These are phyloP conservation scores for Xylariales sp. DNA, from an alignment of 2,329 filamentous ascomycete species.

Conservation along the genomic window DNA sequence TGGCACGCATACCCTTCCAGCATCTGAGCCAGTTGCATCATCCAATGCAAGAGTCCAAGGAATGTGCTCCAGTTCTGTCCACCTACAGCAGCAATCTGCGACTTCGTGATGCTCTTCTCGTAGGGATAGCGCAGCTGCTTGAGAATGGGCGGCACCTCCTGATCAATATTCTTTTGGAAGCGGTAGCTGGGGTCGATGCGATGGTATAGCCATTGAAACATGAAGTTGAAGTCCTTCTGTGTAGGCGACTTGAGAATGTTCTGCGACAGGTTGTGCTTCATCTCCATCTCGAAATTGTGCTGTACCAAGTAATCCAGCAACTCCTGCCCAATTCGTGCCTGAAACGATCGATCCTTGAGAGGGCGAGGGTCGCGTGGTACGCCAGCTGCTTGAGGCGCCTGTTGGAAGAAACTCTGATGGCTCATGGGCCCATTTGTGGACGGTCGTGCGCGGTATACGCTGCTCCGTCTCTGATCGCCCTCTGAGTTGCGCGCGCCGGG, in stretches of 20 bases:
- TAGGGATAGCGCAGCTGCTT: constrained; percentile 95
- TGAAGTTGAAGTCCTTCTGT: constrained; percentile 95
- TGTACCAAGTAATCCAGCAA: constrained; percentile 86
- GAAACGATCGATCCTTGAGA: constrained; percentile 74
- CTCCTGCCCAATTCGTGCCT: constrained; percentile 80
- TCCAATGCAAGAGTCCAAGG: constrained; percentile 91
- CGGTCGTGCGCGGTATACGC: constrained; percentile 68
- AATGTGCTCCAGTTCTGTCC: constrained; percentile 98
- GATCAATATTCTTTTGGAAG: constrained; percentile 91
- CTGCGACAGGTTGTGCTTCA: constrained; percentile 87
- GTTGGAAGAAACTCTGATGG: constrained; percentile 93
- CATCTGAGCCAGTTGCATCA: constrained; percentile 97
- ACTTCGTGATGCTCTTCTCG: constrained; percentile 93
- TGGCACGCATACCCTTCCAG: constrained; percentile 76
- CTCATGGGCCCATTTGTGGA: constrained; percentile 63
- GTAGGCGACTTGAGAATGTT: constrained; percentile 92
- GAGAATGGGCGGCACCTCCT: constrained; percentile 86
- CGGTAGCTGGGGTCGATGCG: constrained; percentile 91
- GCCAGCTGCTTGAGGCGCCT: constrained; percentile 74
- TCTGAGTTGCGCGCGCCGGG: constrained; percentile 41
- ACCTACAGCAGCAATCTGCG: constrained; percentile 88
- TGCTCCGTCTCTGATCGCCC: constrained; percentile 65
- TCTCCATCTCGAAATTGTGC: constrained; percentile 96
- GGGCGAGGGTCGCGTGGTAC: constrained; percentile 84
- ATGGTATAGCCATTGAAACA: constrained; percentile 97